A percentile compares a stretch with the other conserved stretches of the same genome.
phyloP scores from a whole-genome alignment of 306 rosid genomes.

The Lupinus albus region DNA sequence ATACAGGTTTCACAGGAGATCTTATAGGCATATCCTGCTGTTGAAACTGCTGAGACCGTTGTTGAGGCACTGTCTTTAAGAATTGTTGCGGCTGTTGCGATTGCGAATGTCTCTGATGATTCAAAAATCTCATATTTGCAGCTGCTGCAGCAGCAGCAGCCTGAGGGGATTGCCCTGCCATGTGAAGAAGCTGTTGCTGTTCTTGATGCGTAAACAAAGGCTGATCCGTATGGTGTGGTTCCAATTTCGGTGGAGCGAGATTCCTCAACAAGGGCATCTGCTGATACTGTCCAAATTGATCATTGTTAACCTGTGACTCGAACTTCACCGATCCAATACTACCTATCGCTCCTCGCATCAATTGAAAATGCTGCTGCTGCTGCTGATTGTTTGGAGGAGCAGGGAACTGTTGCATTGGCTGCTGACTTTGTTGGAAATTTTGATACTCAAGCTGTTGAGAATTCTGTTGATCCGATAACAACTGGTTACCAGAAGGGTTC shows the following conservation, averaged over 20 bases:
- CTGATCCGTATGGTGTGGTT: conserved; percentile 76
- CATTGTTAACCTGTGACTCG: conserved; percentile 74
- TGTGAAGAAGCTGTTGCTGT: conserved; percentile 72
- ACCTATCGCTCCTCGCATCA: conserved; percentile 67
- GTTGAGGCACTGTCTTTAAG: conserved; percentile 80
- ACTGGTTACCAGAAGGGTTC: conserved; percentile 65
- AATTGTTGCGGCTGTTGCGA: conserved; percentile 89
- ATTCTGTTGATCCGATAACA: conserved; percentile 77
- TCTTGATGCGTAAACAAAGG: conserved; percentile 72
- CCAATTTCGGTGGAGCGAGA: conserved; percentile 70
- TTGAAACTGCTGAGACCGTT: conserved; percentile 79
- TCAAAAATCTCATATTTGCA: conserved; percentile 74
- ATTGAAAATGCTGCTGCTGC: conserved; percentile 80
- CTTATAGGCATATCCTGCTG: conserved; percentile 78
- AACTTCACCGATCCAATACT: conserved; percentile 75
- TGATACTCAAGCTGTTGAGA: conserved; percentile 76
- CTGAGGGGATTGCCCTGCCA: conserved; percentile 87
- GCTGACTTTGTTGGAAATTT: conserved; percentile 78
- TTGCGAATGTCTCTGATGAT: conserved; percentile 76
- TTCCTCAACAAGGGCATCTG: conserved; percentile 70
- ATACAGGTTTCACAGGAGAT: conserved; percentile 73
- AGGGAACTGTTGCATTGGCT: conserved; percentile 77
- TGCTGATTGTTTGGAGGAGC: conserved; percentile 61
- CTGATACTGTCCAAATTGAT: conserved; percentile 76
- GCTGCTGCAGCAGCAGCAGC: conserved; percentile 84